Base-by-base conservation (phyloP, 73 alveolate species). In the Symbiodinium natans region DNA sequence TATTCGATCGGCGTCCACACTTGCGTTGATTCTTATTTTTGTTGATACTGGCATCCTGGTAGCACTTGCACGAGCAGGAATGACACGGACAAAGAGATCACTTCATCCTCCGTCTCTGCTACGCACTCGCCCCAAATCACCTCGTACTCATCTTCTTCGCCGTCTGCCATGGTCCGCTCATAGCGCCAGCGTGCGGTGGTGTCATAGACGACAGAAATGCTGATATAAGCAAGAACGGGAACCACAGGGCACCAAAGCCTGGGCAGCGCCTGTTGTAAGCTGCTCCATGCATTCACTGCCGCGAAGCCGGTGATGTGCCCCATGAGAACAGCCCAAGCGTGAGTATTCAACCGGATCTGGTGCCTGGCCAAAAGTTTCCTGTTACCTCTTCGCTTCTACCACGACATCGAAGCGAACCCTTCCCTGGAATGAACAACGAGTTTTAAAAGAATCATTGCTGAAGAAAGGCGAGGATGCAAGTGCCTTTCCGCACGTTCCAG, bases 251-350 rank as follows among this genome's bases (percentile, higher is more conserved):
- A 63, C 0, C 17, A 27, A 63, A 27, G 15, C 2, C 52, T 27
- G 9, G 88, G 97, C 38, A 90, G 48, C n/a, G 52, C 97, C 27
- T 90, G 97, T 59, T 90, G 97, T 80, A 90, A 36, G 84, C 25
- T 17, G 40, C 97, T 82, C 97, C 97, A 90, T 13, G 97, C 97
- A 39, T 71, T 90, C 88, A 90, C 97, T 1, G 97, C 97, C 19
- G 97, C 97, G 39, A 90, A 90, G 48, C 97, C 97, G 31, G 97
- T 90, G 52, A 90, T 68, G 39, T 90, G 97, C 52, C 97, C 97
- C 75, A 90, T 34, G 46, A 90, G 77, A 39, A 68, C 52, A 15
- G 80, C 88, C 52, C 88, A 82, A 8, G 97, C 97, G n/a, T 90
- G 97, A 36, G 97, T 90, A 52, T 90, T 73, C 86, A 90, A 54